These are phyloP conservation scores for Sordariomycetes sp. DNA, from an alignment of 2,329 filamentous ascomycete species.

Conservation along the genomic window DNA sequence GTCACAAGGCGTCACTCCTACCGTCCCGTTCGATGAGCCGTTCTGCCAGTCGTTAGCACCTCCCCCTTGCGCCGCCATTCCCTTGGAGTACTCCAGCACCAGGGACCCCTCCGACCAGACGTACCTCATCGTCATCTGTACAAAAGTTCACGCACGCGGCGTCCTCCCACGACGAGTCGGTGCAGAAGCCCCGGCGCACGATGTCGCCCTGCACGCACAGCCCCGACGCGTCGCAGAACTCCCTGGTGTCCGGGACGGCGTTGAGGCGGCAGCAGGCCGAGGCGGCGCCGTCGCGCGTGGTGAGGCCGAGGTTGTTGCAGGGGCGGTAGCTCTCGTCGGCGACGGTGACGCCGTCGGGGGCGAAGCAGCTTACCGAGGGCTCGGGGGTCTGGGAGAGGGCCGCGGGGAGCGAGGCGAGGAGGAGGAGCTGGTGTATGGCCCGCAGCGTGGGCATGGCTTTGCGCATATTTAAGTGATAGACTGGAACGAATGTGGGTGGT, in stretches of 20 bases:
- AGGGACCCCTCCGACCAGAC: not conserved
- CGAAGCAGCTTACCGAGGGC: conserved; percentile 12
- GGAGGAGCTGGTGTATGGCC: not conserved
- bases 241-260: conserved; percentile 11
- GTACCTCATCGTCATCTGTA: conserved; percentile 8
- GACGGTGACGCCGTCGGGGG: conserved; percentile 15
- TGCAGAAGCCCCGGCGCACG: conserved; percentile 17
- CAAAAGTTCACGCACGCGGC: conserved; percentile 18
- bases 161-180: conserved; percentile 18
- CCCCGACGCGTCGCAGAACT: conserved; percentile 16
- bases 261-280: conserved; percentile 19
- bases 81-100: not conserved
- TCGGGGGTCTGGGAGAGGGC: not conserved
- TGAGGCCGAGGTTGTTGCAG: conserved; percentile 20
- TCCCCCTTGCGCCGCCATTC: conserved; percentile 3
- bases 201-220: conserved; percentile 15
- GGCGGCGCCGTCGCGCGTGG: conserved; percentile 13
- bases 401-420: not conserved
- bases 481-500: not conserved
- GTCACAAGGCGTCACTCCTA: conserved; percentile 16
- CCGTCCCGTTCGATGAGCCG: conserved; percentile 14
- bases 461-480: not conserved
- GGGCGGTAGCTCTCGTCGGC: conserved; percentile 18
- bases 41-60: conserved; percentile 7
- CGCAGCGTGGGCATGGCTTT: not conserved